These are phyloP conservation scores for Rhizopogon sp. DNA, from an alignment of 768 basidiomycete species.

Conservation along the genomic window DNA sequence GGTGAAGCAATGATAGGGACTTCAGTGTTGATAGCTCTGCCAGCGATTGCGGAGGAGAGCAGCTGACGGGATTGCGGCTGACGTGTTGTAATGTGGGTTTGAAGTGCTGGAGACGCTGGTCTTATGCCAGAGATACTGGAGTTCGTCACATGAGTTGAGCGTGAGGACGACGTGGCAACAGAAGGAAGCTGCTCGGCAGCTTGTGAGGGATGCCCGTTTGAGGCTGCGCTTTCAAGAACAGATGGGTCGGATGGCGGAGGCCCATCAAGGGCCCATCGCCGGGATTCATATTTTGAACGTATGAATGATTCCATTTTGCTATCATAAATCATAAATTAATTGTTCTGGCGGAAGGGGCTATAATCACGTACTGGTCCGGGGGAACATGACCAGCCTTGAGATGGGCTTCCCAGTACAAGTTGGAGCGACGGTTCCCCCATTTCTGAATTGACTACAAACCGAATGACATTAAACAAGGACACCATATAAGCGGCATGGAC, in stretches of 20 bases:
- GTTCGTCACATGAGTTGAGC: slow-evolving; percentile 7
- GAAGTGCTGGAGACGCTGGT: slow-evolving; percentile 23
- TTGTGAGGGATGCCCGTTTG: neutral
- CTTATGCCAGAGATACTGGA: slow-evolving; percentile 19
- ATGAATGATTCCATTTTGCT: slow-evolving; percentile 99
- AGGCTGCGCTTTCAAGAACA: slow-evolving; percentile 48
- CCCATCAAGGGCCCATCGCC: slow-evolving; percentile 91
- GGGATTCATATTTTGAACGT: slow-evolving; percentile 92
- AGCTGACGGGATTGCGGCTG: slow-evolving; percentile 24
- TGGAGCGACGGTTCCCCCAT: slow-evolving; percentile 93
- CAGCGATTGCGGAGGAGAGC: slow-evolving; percentile 35
- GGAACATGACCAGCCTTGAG: slow-evolving; percentile 87
- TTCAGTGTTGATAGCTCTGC: slow-evolving; percentile 14
- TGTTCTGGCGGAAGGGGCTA: neutral
- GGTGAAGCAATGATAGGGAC: slow-evolving; percentile 4
- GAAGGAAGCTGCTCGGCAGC: slow-evolving; percentile 5
- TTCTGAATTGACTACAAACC: slow-evolving; percentile 66
- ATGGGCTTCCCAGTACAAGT: slow-evolving; percentile 97
- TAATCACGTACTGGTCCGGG: slow-evolving; percentile 79
- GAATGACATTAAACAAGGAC: slow-evolving; percentile 1
- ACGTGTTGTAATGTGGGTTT: slow-evolving; percentile 21
- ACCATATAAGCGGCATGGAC: slow-evolving; percentile 11
- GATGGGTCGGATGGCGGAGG: slow-evolving; percentile 81
- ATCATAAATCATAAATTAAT: slow-evolving; percentile 1
- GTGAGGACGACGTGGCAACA: neutral